Conservation (phyloP, 2,329 filamentous ascomycete species). For the Fusarium sp. region DNA sequence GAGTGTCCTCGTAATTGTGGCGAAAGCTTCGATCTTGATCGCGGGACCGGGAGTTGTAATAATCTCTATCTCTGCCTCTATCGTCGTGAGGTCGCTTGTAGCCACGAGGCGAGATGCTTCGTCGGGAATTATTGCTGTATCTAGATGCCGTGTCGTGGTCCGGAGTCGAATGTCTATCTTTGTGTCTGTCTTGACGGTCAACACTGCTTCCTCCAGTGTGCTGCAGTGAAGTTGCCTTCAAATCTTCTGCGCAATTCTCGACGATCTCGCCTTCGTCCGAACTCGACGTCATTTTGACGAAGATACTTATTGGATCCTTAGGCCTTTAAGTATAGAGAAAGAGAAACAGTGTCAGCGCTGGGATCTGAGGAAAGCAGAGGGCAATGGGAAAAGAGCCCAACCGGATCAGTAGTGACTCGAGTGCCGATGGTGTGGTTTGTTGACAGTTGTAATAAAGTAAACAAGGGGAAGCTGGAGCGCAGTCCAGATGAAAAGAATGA, state of each 20-base stretch:
- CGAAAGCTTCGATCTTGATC: slow-evolving; percentile 69
- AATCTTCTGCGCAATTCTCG: slow-evolving; percentile 72
- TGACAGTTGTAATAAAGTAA: slow-evolving; percentile 22
- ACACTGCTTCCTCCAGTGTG: slow-evolving; percentile 81
- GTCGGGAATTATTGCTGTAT: slow-evolving; percentile 57
- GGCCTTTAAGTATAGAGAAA: slow-evolving; percentile 35
- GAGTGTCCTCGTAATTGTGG: slow-evolving; percentile 70
- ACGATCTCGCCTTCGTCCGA: slow-evolving; percentile 90
- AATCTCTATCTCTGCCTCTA: slow-evolving; percentile 56
- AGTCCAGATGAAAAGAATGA: slow-evolving; percentile 10
- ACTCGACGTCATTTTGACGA: slow-evolving; percentile 62
- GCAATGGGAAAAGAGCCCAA: slow-evolving; percentile 56
- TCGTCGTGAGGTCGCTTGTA: slow-evolving; percentile 76
- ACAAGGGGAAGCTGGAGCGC: slow-evolving; percentile 17
- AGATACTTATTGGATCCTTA: slow-evolving; percentile 38
- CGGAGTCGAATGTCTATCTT: slow-evolving; percentile 70
- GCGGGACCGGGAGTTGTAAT: slow-evolving; percentile 62
- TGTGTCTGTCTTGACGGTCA: slow-evolving; percentile 92
- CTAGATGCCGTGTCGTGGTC: slow-evolving; percentile 61
- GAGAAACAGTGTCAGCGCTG: slow-evolving; percentile 53
- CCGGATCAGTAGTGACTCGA: slow-evolving; percentile 57
- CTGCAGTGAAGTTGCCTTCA: slow-evolving; percentile 90
- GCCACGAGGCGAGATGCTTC: slow-evolving; percentile 71
- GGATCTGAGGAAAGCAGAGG: slow-evolving; percentile 45
- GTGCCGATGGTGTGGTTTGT: slow-evolving; percentile 37